Conservation (phyloP, 495 filamentous ascomycete species). For the Schizothecium vesticola region DNA sequence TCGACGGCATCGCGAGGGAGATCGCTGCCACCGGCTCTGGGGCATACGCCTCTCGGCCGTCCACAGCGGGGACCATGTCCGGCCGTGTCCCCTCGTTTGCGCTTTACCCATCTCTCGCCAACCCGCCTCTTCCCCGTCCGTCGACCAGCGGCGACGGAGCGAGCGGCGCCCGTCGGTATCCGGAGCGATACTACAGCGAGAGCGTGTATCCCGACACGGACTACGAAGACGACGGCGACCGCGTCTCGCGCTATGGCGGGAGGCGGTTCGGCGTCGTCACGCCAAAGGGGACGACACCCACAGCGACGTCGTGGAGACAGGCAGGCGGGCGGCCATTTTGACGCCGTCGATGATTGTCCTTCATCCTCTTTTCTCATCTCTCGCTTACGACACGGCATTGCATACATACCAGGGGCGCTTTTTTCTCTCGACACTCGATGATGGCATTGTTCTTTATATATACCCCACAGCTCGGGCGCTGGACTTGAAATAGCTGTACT, state of each 20-base stretch:
- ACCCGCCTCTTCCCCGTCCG: slow-evolving; percentile 4
- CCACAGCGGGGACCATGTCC: slow-evolving; percentile 3
- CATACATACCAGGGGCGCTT: neutral
- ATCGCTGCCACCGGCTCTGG: slow-evolving; percentile 22
- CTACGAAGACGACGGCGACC: slow-evolving; percentile 17
- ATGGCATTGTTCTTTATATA: slow-evolving; percentile 1
- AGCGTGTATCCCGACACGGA: slow-evolving; percentile 26
- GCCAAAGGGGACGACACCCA: slow-evolving; percentile 19
- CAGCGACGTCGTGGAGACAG: slow-evolving; percentile 12
- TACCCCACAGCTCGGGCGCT: slow-evolving; percentile 1
- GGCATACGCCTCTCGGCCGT: slow-evolving; percentile 12
- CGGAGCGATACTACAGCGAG: slow-evolving; percentile 27
- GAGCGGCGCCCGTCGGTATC: slow-evolving; percentile 3
- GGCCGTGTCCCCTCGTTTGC: neutral
- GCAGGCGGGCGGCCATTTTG: slow-evolving; percentile 17
- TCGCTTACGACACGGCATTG: neutral
- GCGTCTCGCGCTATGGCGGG: slow-evolving; percentile 21
- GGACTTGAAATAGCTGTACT: neutral
- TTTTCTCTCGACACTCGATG: neutral
- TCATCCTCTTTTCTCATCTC: neutral
- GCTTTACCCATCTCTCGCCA: neutral
- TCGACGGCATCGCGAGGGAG: slow-evolving; percentile 29
- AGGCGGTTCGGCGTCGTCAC: slow-evolving; percentile 21
- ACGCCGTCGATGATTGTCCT: neutral
- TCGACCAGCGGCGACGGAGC: slow-evolving; percentile 12